Base-by-base conservation (phyloP, 257 asterid species). In the Nicotiana undulata region DNA sequence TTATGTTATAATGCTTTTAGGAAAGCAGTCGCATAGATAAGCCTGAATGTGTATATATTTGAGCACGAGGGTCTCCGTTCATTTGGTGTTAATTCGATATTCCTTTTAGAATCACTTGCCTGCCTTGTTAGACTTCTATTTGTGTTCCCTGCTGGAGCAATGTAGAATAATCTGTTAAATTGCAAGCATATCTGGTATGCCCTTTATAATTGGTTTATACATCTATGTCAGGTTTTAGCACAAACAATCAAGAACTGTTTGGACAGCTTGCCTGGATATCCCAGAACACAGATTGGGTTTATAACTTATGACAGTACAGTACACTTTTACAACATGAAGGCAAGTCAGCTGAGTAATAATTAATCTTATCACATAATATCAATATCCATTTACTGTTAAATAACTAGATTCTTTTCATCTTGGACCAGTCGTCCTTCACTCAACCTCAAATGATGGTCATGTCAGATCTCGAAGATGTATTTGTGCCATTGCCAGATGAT, bases 291-390 rank as follows among this genome's bases (percentile, higher is more conserved):
- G 84, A 93, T 96, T 79, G 98, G 98, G 83, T 94, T 96, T 88
- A 93, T 96, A 86, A 94, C 99, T 77, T 96, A 82, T 83, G 99
- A 96, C 85, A 96, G 98, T 90, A 89, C 98, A 9, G 85, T 96
- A 77, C 99, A 96, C 88, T 94, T 94, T 86, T 96, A 96, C 75
- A 93, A 94, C 86, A 88, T 96, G 97, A 96, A 96, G 98, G 99
- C 86, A 86, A 87, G 86, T 64, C 65, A 56, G 81, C 11, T 16
- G 74, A 46, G 32, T 18, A 28, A 46, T 40, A 20, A 53, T 20
- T 64, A 17, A 49, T 61, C 40, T 32, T 82, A 28, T 76, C 18
- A 37, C 60, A 16, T 76, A 40, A 13, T 75, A 49, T 59, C 68
- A 32, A 31, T 18, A 63, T 31, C 31, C 52, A 53, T 63, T 52